Percentiles rank a stretch among this genome's conserved stretches.
Evolutionary conservation across 2,329 filamentous ascomycete species (phyloP).

Genomic region (Epichloe bromicola): DNA sequence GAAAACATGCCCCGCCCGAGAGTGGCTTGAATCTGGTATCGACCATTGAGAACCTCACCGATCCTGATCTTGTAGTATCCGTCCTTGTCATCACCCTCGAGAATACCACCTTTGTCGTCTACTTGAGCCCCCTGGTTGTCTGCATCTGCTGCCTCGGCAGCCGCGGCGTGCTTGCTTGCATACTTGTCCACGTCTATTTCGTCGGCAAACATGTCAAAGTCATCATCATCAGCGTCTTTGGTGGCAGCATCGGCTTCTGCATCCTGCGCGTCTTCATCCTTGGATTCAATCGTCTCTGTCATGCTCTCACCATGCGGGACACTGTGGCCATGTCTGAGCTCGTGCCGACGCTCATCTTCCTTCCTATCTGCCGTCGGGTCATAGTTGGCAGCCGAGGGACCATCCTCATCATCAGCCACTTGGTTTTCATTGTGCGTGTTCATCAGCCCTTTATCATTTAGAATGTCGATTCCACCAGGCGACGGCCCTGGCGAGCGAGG

Average conservation of each 20-base stretch:
- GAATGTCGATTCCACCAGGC: conserved; percentile 47
- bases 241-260: conserved; percentile 16
- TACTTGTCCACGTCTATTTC: conserved; percentile 59
- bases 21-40: conserved; percentile 78
- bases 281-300: conserved; percentile 3
- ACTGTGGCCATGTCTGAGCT: conserved; percentile 46
- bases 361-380: conserved; percentile 81
- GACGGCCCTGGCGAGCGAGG: conserved; percentile 32
- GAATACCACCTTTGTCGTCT: conserved; percentile 60
- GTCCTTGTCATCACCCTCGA: conserved; percentile 88
- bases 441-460: conserved; percentile 54
- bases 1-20: conserved; percentile 95
- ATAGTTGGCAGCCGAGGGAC: conserved; percentile 85
- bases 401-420: conserved; percentile 40
- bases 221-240: conserved; percentile 51
- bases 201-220: conserved; percentile 82
- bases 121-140: conserved; percentile 37
- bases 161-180: conserved; percentile 35
- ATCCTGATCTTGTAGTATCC: conserved; percentile 94
- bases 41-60: conserved; percentile 77
- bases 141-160: conserved; percentile 23
- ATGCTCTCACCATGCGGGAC: conserved; percentile 32
- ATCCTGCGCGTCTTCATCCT: neutral
- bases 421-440: conserved; percentile 40
- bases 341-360: conserved; percentile 63